phyloP scores from a whole-genome alignment of 177 flowering plant species.

The Vitis hybrid region DNA sequence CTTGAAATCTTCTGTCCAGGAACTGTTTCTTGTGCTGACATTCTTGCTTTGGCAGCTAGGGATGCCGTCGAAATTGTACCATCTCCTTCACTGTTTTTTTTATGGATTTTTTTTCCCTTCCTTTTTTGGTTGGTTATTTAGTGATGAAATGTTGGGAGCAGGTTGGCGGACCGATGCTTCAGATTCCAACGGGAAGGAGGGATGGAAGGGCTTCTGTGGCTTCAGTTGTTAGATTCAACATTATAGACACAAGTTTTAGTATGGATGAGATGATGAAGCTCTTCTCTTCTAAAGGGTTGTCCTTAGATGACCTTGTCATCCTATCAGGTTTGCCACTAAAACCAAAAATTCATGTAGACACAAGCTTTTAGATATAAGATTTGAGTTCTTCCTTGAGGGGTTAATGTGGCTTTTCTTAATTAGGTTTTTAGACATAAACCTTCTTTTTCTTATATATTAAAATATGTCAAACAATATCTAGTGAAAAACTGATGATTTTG shows the following conservation, averaged over 20 bases:
- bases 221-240: conserved; percentile 69
- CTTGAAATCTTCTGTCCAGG: conserved; percentile 75
- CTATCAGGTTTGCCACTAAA: conserved; percentile 55
- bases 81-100: neutral
- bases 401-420: too few relatives aligned
- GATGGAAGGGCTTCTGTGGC: conserved; percentile 68
- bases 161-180: conserved; percentile 70
- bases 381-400: neutral
- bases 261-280: conserved; percentile 61
- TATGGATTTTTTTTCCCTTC: neutral
- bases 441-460: too few relatives aligned
- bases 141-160: conserved; percentile 13
- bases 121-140: neutral
- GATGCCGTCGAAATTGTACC: conserved; percentile 72
- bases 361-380: neutral
- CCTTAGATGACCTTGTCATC: conserved; percentile 63
- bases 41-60: conserved; percentile 75
- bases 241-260: conserved; percentile 72
- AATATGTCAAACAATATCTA: too few relatives aligned
- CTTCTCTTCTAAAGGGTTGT: conserved; percentile 74
- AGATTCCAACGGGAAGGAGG: conserved; percentile 65
- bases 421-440: too few relatives aligned
- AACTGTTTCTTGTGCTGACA: conserved; percentile 83
- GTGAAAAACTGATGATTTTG: too few relatives aligned
- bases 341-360: too few relatives aligned